phyloP scores from a whole-genome alignment of 148 eudicot species.

The Beta vulgaris region DNA sequence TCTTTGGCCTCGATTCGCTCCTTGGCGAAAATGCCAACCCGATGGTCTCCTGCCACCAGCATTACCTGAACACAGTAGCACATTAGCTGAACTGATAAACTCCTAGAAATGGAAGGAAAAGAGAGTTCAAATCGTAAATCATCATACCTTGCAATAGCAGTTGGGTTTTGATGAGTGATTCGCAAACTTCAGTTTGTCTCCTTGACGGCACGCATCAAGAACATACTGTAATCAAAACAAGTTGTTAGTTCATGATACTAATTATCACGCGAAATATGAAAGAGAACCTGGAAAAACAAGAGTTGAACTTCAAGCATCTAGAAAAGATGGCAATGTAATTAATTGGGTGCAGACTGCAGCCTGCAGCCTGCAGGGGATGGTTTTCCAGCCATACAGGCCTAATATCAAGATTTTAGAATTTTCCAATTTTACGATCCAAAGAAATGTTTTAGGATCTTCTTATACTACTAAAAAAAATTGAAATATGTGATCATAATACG shows the following conservation, averaged over 20 bases:
- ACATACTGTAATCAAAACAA: constrained; percentile 59
- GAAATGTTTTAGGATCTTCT: too few relatives aligned
- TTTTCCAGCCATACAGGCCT: too few relatives aligned
- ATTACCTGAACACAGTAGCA: constrained; percentile 47
- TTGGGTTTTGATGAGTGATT: constrained; percentile 91
- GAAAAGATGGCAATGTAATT: too few relatives aligned
- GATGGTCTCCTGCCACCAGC: constrained; percentile 92
- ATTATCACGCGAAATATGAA: not conserved
- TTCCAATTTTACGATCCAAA: too few relatives aligned
- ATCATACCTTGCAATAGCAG: constrained; percentile 82
- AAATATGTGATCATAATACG: too few relatives aligned
- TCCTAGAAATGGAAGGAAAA: not conserved
- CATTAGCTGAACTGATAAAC: not conserved
- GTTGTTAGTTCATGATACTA: not conserved
- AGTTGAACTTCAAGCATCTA: too few relatives aligned
- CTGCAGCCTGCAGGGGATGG: too few relatives aligned
- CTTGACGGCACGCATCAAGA: constrained; percentile 91
- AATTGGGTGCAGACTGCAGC: too few relatives aligned
- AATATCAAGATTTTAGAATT: too few relatives aligned
- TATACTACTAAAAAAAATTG: too few relatives aligned
- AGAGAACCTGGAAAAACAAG: too few relatives aligned
- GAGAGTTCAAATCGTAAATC: not conserved
- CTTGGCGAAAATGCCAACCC: constrained; percentile 90
- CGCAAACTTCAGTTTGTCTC: constrained; percentile 93
- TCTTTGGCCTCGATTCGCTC: constrained; percentile 75